phyloP scores from a whole-genome alignment of 176 grass and related monocot genomes.

The Cenchrus americanus region DNA sequence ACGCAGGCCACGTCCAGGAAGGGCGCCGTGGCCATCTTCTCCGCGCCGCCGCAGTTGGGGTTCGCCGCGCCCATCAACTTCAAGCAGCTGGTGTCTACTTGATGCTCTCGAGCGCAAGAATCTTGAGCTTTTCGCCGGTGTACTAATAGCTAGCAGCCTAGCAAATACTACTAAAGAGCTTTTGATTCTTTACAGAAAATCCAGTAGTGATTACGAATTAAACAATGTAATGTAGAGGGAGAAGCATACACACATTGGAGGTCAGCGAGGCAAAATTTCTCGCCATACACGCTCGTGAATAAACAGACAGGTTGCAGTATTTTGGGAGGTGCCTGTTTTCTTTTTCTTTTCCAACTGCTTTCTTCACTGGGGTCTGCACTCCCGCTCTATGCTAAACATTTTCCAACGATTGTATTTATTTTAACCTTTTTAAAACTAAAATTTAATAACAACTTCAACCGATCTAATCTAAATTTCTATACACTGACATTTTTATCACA shows the following conservation, averaged over 20 bases:
- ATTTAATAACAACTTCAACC: no score
- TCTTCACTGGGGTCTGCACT: no score
- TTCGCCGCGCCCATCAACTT: constrained; percentile 60
- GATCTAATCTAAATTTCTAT: no score
- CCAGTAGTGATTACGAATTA: not conserved
- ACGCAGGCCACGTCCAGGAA: constrained; percentile 55
- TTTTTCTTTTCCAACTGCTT: not conserved
- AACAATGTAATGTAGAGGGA: constrained; percentile 13
- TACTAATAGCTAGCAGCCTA: not conserved
- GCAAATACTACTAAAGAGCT: not conserved
- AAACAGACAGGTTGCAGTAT: constrained; percentile 16
- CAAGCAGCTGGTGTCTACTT: constrained; percentile 53
- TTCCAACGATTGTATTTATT: no score
- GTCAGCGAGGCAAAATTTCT: constrained; percentile 8
- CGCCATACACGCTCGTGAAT: constrained; percentile 10
- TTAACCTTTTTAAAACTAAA: no score
- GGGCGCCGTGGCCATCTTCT: constrained; percentile 51
- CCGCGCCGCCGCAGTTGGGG: constrained; percentile 32
- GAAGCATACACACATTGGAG: not conserved
- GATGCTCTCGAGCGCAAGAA: constrained; percentile 4
- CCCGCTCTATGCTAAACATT: no score
- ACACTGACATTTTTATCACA: no score
- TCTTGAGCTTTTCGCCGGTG: not conserved
- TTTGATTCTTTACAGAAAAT: constrained; percentile 6
- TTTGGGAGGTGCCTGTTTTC: not conserved